Base-by-base conservation (phyloP, 768 basidiomycete species). In the Pholiota conissans region DNA sequence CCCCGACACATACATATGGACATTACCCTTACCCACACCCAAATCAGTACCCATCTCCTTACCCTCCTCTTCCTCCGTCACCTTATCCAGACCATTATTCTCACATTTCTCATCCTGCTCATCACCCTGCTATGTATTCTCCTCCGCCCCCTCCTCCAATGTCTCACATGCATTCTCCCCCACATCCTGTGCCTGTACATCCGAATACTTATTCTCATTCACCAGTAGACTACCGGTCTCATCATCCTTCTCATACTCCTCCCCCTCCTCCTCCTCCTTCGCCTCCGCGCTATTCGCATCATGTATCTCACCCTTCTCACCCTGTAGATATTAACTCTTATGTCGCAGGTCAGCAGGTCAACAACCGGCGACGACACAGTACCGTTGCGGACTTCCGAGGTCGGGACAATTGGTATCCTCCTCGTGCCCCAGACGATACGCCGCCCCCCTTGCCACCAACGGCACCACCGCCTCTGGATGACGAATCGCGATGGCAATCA, bases 391-490 rank as follows among this genome's bases (percentile, higher is more conserved):
- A 63, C 28, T 42, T 54, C 27, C 59, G 59, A n/a, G 50, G 48
- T 47, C 49, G 58, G 22, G 49, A 40, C 39, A 50, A 52, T 49
- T 22, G 40, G 27, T 45, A 59, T 55, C 46, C 39, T 37, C 30
- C 50, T 22, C 45, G 46, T 47, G 45, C 34, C 13, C 48, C 40
- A 27, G 52, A 49, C 49, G 52, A 27, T 37, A 29, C 11, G 16
- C 48, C 20, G 26, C 58, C 46, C 24, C 26, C 48, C 45, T 63
- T 74, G 60, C 64, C 56, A 58, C 67, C 63, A 65, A 18, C 37
- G 2, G 37, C 39, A 47, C 49, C 56, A 35, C n/a, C 28, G 40
- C 30, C 30, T 32, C 40, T 6, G 18, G 42, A 32, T 32, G 32
- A 45, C 27, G 30, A 28, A 9, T 18, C 20, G 3, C 8, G 40